Conservation (phyloP, 805 yeast species). For the Diddensiella caesifluorescens region DNA sequence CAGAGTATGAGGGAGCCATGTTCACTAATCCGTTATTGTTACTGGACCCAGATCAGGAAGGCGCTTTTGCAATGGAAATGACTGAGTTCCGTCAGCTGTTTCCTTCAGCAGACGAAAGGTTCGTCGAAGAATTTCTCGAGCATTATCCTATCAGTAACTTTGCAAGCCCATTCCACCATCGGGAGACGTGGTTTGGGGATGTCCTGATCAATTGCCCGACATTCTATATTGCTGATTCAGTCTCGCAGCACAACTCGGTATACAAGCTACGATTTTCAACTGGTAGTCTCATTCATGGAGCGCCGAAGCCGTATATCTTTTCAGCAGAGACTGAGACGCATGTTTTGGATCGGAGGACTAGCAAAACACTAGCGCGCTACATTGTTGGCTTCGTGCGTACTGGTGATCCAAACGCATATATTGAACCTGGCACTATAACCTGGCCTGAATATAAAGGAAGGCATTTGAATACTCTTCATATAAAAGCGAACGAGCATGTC, state of each 20-base stretch:
- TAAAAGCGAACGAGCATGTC: background rate
- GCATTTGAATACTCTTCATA: background rate
- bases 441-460: background rate
- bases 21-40: conserved; percentile 8
- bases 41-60: background rate
- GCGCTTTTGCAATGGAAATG: conserved; percentile 5
- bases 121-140: conserved; percentile 2
- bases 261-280: conserved; percentile 11
- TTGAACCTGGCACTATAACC: background rate
- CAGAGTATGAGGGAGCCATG: conserved; percentile 11
- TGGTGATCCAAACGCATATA: conserved; percentile 1
- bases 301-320: conserved; percentile 7
- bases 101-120: conserved; percentile 9
- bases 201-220: conserved; percentile 16
- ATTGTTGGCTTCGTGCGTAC: background rate
- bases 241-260: conserved; percentile 5
- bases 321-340: conserved; percentile 4
- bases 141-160: conserved; percentile 5
- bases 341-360: background rate
- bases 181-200: conserved; percentile 17
- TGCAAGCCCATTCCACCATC: conserved; percentile 8
- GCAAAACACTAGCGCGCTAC: background rate
- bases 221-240: conserved; percentile 8
- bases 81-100: conserved; percentile 5
- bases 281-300: conserved; percentile 8